Evolutionary conservation across 345 rosid genomes (phyloP).

Genomic region (Linum usitatissimum): DNA sequence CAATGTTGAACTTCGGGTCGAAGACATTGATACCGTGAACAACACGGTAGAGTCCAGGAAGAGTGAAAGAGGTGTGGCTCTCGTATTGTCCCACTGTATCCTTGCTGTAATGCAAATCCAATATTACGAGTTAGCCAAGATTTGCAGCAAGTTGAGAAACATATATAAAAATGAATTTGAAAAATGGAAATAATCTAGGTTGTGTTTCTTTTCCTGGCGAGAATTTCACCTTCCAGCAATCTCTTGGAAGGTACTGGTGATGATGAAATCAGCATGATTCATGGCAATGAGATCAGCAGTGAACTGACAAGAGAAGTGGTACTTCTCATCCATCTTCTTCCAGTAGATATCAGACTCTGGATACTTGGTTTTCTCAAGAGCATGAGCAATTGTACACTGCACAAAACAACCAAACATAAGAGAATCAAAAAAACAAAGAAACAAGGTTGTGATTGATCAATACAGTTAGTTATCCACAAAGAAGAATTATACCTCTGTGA

Average conservation of each 20-base stretch:
- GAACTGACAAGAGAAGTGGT: conserved; percentile 92
- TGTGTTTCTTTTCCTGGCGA: too few species aligned
- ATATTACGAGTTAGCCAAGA: background rate
- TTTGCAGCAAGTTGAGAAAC: too few species aligned
- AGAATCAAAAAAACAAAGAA: background rate
- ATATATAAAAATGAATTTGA: background rate
- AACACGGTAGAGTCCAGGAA: conserved; percentile 84
- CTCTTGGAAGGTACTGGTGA: conserved; percentile 96
- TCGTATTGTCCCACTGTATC: conserved; percentile 87
- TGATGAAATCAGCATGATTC: conserved; percentile 96
- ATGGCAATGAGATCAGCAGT: conserved; percentile 90
- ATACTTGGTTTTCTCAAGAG: conserved; percentile 89
- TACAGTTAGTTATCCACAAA: background rate
- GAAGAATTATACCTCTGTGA: conserved; percentile 59
- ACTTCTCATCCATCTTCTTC: conserved; percentile 83
- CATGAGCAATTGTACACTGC: conserved; percentile 95
- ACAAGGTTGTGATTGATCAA: background rate
- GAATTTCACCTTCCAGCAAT: conserved; percentile 81
- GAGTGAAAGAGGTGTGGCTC: conserved; percentile 84
- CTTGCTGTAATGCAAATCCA: conserved; percentile 37
- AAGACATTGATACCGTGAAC: conserved; percentile 78
- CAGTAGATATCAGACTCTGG: conserved; percentile 95
- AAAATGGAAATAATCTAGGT: background rate
- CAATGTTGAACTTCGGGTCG: conserved; percentile 89
- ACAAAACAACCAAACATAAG: background rate